These are phyloP conservation scores for Amaranthus tricolor DNA, from an alignment of 179 eudicot genomes.

Conservation along the genomic window DNA sequence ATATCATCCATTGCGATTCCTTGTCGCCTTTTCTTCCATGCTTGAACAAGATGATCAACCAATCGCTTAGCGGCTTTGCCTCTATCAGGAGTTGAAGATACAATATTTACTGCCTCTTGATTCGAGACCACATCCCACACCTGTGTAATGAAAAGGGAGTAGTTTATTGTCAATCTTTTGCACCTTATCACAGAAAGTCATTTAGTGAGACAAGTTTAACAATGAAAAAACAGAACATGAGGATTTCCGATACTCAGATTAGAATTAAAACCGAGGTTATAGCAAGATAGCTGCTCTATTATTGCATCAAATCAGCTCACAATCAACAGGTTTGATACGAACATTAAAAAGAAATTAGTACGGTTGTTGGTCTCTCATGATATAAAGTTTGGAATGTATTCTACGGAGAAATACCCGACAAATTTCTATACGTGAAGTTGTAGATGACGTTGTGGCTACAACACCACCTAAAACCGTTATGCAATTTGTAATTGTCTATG, in stretches of 20 bases:
- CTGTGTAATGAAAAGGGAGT: constrained; percentile 26
- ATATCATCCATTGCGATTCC: constrained; percentile 79
- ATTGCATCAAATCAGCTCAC: not conserved
- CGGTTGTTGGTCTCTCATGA: not conserved
- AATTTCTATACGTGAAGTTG: not conserved
- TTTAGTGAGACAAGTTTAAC: not conserved
- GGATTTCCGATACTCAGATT: not conserved
- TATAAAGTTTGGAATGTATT: not conserved
- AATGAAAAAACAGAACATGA: not conserved
- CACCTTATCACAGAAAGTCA: not conserved
- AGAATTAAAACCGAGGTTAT: not conserved
- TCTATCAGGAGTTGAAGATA: constrained; percentile 48
- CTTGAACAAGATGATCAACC: constrained; percentile 56
- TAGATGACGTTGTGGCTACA: not conserved
- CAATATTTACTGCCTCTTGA: constrained; percentile 77
- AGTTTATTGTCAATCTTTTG: not conserved
- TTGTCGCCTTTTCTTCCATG: constrained; percentile 71
- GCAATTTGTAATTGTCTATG: not conserved
- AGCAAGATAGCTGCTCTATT: no score
- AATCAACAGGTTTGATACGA: not conserved
- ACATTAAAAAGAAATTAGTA: not conserved
- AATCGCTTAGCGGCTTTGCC: constrained; percentile 63
- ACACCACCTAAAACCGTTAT: not conserved
- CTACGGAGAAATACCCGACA: not conserved
- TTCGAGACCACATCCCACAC: constrained; percentile 96